Base-by-base conservation (phyloP, 768 basidiomycete genomes). In the Leccinum olivaceopallidum region DNA sequence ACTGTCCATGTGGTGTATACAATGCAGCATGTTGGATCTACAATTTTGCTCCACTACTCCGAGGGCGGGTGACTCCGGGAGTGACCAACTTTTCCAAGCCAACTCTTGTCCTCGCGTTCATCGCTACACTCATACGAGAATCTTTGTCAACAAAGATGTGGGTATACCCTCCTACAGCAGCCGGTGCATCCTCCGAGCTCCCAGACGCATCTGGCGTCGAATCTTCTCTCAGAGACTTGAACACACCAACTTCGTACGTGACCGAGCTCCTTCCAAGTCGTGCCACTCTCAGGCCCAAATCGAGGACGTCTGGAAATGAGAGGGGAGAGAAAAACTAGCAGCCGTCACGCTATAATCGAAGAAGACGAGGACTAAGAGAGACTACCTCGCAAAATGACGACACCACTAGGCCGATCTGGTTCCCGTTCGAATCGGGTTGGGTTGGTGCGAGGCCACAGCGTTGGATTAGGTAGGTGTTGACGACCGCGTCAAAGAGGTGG, bases 211-310 rank as follows among this genome's bases (percentile, higher is more conserved):
- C 14, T 34, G 57, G 4, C 61, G 70, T 37, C 39, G 6, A 13
- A 13, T 22, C 37, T 37, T 16, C 32, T 50, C 12, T 22, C 16
- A 32, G n/a, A 14, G 62, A 76, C 53, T 77, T 78, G 67, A 93
- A 94, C 16, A 94, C 85, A 0, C 87, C 92, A 2, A 94, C 81
- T 67, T 93, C 90, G 67, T 94, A 94, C 1, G 83, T 79, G 44
- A 89, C 91, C 0, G 92, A 94, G 67, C 88, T 90, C 37, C 69
- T 85, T 18, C 92, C 91, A 0, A 94, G 76, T 53, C 81, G 83
- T 53, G 71, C 81, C 20, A 92, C 87, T 6, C 88, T 78, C 48
- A 94, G 74, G 26, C 89, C 90, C 12, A 93, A 80, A 55, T 88
- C 83, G 5, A 93, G 76, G 3, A 85, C 78, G 60, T 86, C 79